Evolutionary conservation across 352 stramenopile species (phyloP), one percentile per base, ranked within the genome.

Genomic region (Phytophthora pluvialis): DNA sequence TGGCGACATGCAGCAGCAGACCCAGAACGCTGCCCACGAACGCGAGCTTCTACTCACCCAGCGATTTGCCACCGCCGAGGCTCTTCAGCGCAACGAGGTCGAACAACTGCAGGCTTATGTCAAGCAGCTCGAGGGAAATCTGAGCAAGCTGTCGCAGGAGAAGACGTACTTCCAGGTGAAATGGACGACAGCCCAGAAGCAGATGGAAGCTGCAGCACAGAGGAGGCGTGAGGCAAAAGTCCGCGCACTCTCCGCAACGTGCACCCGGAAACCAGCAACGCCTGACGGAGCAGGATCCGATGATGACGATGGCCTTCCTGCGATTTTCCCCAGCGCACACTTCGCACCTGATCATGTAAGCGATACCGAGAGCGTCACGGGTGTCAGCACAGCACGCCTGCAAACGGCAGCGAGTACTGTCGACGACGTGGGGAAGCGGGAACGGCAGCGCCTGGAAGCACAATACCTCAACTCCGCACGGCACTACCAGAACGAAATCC

Each of bases 401-500:
- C 16, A 32, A 61, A 65, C 52, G 25, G 48, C 49, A 40, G 39
- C 26, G 6, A 56, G 13, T 57, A 39, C 36, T 9, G 35, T 36
- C 5, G 40, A 69, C 21, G 32, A 11, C 3, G 26, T 21, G 1
- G 44, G 55, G 0, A 66, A 49, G 38, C 65, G 57, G 26, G 54
- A 59, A 35, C 49, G 26, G 2, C 58, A 48, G 36, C 48, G 43
- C 1, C 46, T 59, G n/a, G 54, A 64, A 60, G 43, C 53, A 3
- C 48, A 50, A 33, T 75, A 79, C 10, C 49, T 81, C 28, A 86
- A 79, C 33, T 73, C 78, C 2, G 63, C 60, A 32, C 75, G 76
- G 3, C 85, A 93, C 40, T 85, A 78, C 38, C 79, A 91, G 51
- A 88, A 83, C 28, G 81, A 91, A 57, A 89, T 93, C 51, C 74